These are phyloP conservation scores for Lunularia cruciata DNA, from an alignment of 225 moss, liverwort and hornwort species.

Conservation along the genomic window DNA sequence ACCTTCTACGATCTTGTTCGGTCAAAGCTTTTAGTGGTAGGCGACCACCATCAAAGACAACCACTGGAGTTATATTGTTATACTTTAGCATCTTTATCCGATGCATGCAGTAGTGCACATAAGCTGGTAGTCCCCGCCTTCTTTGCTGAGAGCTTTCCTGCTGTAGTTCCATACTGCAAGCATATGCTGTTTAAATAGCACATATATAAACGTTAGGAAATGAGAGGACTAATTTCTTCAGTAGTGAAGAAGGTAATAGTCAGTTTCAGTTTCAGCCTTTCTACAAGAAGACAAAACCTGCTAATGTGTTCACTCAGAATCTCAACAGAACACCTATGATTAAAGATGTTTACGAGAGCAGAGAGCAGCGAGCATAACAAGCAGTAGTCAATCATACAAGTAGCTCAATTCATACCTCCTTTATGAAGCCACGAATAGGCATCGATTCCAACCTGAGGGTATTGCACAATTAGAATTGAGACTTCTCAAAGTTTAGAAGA, in stretches of 20 bases:
- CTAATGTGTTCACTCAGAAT: background rate
- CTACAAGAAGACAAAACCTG: background rate
- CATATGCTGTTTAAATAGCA: conserved; percentile 43
- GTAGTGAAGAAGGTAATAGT: background rate
- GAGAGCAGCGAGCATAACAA: too few species aligned
- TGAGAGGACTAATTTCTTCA: background rate
- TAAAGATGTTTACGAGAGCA: too few species aligned
- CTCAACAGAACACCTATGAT: too few species aligned
- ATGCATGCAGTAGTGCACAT: conserved; percentile 52
- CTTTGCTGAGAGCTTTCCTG: conserved; percentile 10
- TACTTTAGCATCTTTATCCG: conserved; percentile 50
- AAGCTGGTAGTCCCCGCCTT: conserved; percentile 21
- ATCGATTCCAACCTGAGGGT: conserved; percentile 55
- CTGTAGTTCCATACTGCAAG: conserved; percentile 42
- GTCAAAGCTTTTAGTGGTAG: conserved; percentile 54
- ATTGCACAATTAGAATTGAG: background rate
- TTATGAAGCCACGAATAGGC: conserved; percentile 67
- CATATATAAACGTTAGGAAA: background rate
- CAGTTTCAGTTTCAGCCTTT: background rate
- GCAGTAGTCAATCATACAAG: too few species aligned
- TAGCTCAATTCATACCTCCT: conserved; percentile 36
- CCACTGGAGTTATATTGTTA: conserved; percentile 47
- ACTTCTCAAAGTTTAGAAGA: background rate
- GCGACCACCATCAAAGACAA: conserved; percentile 60
- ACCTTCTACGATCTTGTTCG: conserved; percentile 46